Base-by-base conservation (phyloP, 2,329 filamentous ascomycete genomes). In the Westerdykella sp. region DNA sequence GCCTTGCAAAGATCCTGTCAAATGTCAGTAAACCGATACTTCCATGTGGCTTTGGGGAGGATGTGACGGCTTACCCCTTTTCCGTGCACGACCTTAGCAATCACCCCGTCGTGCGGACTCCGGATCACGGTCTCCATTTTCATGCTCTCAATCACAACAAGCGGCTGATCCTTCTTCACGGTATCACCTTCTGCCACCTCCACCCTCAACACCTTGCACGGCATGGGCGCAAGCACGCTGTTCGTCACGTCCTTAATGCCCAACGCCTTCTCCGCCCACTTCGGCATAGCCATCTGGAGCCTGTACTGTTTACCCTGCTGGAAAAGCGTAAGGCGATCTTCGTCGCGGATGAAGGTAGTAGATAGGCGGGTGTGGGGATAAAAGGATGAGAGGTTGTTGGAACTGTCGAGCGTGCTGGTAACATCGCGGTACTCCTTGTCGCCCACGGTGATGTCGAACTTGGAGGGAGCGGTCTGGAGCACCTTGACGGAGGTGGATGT, bases 151-250 rank as follows among this genome's bases (percentile, higher is more conserved):
- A 68, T 68, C 5, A 97, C 89, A 11, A 97, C 87, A 45, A 98
- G 71, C 6, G 88, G 81, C 44, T 91, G 82, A 37, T 91, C 90
- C 71, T 91, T 94, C 62, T 82, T 81, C 13, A 98, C 93, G 37
- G 69, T 70, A 50, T 95, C 81, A 0, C 93, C 93, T 55, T 88
- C 88, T 22, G 76, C 70, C 0, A 96, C 88, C 66, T 95, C 87
- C 38, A 96, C 93, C 52, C 87, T 81, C 48, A 98, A 71, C 21
- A 98, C 84, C 71, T 97, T 97, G 70, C 93, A 97, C 1, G 93
- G 93, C 93, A 98, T 98, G 0, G 93, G 93, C 16, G 93, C 88
- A 18, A 87, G 76, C 1, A 97, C 88, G 41, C 85, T 93, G 46
- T 91, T 90, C 6, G 82, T 76, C 0, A 78, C 77, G 59, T 95